Evolutionary conservation across 225 moss, liverwort and hornwort species (phyloP).

Genomic region (Asterella californica): DNA sequence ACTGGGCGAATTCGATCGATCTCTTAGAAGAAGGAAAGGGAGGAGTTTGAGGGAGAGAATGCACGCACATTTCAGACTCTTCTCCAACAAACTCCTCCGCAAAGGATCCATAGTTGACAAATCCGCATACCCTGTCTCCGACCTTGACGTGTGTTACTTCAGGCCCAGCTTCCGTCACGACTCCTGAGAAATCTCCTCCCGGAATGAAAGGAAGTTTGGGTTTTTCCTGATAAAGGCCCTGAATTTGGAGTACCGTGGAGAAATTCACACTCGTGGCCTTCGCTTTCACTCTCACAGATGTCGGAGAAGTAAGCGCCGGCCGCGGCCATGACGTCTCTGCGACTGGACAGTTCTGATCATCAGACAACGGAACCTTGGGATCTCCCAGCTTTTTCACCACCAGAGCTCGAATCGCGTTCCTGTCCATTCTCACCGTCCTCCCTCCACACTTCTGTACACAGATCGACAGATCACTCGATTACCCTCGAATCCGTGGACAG

Average conservation of each 20-base stretch:
- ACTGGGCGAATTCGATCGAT: no score
- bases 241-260: constrained; percentile 61
- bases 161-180: constrained; percentile 61
- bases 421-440: constrained; percentile 29
- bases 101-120: constrained; percentile 41
- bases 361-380: constrained; percentile 62
- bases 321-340: constrained; percentile 49
- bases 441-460: not conserved
- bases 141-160: constrained; percentile 55
- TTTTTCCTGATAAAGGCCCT: constrained; percentile 93
- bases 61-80: constrained; percentile 35
- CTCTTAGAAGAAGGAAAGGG: no score
- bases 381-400: constrained; percentile 78
- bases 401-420: constrained; percentile 63
- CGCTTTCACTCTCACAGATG: constrained; percentile 60
- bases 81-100: constrained; percentile 74
- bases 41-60: not conserved
- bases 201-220: constrained; percentile 74
- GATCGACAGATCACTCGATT: constrained; percentile 17
- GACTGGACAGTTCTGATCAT: constrained; percentile 53
- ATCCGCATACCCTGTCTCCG: constrained; percentile 80
- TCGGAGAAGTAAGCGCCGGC: constrained; percentile 54
- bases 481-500: no score
- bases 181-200: constrained; percentile 80
- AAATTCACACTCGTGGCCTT: constrained; percentile 79